A percentile compares a stretch with the other conserved stretches of the same genome.
These are phyloP conservation scores for Sinapis alba DNA, from an alignment of 441 rosid genomes.

Conservation along the genomic window DNA sequence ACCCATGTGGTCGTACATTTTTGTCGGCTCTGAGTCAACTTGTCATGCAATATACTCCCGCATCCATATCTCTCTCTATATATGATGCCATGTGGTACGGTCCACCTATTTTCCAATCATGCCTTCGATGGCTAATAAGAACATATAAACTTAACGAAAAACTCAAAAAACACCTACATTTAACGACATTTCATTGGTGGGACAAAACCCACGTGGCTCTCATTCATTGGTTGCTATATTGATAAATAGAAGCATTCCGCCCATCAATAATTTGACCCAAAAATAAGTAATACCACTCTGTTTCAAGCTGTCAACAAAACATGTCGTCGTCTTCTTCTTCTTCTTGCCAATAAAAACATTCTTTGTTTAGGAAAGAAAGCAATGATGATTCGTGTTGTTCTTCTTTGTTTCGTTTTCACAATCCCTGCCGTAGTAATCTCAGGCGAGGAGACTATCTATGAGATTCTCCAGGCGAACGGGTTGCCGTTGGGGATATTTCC, in stretches of 20 bases:
- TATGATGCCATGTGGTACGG: not conserved
- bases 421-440: slow-evolving; percentile 22
- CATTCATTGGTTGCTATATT: not conserved
- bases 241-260: not conserved
- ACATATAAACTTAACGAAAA: not conserved
- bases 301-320: not conserved
- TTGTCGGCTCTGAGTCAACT: slow-evolving; percentile 79
- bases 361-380: not conserved
- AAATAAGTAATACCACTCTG: not conserved
- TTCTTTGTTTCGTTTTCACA: slow-evolving; percentile 35
- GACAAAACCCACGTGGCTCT: not conserved
- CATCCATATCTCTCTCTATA: slow-evolving; percentile 2
- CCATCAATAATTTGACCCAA: not conserved
- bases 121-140: not conserved
- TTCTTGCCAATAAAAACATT: not conserved
- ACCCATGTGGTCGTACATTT: slow-evolving; percentile 65
- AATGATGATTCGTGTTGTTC: not conserved
- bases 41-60: not conserved
- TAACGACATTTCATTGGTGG: slow-evolving; percentile 3
- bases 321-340: not conserved
- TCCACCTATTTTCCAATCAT: not conserved
- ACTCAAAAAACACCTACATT: slow-evolving; percentile 13
- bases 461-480: slow-evolving; percentile 59
- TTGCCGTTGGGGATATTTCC: slow-evolving; percentile 89
- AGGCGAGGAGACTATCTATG: slow-evolving; percentile 52